Percentiles rank a stretch among this genome's conserved stretches.
These are phyloP conservation scores for Fusarium napiforme DNA, from an alignment of 2,329 filamentous ascomycete species.

Conservation along the genomic window DNA sequence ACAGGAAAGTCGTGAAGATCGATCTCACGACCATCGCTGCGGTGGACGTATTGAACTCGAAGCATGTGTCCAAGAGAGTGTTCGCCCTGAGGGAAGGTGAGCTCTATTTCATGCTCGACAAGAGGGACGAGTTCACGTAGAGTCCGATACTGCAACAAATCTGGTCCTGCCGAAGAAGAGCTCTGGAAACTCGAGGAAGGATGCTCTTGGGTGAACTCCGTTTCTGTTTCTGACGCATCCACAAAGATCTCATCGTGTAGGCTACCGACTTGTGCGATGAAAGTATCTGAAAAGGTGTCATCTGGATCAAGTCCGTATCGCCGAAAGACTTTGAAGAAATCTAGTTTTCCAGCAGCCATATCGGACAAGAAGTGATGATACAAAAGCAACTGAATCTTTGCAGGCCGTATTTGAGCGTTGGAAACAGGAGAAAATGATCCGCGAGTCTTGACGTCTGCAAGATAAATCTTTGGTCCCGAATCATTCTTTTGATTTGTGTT, in stretches of 20 bases:
- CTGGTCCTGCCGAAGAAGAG: constrained; percentile 41
- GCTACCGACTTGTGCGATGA: constrained; percentile 78
- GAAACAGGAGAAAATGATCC: constrained; percentile 72
- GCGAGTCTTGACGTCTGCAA: constrained; percentile 91
- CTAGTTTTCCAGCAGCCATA: constrained; percentile 76
- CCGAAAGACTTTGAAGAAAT: constrained; percentile 74
- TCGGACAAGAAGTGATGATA: constrained; percentile 87
- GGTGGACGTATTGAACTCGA: constrained; percentile 64
- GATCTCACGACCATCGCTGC: constrained; percentile 62
- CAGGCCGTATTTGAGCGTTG: constrained; percentile 76
- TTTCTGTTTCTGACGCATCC: constrained; percentile 55
- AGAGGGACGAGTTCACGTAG: constrained; percentile 60
- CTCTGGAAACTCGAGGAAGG: constrained; percentile 32
- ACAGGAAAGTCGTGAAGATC: constrained; percentile 73
- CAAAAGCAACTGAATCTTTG: constrained; percentile 87
- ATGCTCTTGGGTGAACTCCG: constrained; percentile 11
- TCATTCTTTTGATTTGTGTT: constrained; percentile 2
- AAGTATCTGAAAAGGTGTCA: constrained; percentile 78
- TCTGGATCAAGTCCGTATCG: constrained; percentile 77
- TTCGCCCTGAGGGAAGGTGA: constrained; percentile 64
- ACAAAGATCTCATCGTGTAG: constrained; percentile 75
- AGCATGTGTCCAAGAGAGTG: constrained; percentile 62
- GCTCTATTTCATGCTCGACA: constrained; percentile 57
- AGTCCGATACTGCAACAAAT: constrained; percentile 59
- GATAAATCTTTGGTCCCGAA: constrained; percentile 63